Evolutionary conservation across 2,329 filamentous ascomycete species (phyloP), one percentile per base, ranked within the genome.

Genomic region (Venturia carpophila): DNA sequence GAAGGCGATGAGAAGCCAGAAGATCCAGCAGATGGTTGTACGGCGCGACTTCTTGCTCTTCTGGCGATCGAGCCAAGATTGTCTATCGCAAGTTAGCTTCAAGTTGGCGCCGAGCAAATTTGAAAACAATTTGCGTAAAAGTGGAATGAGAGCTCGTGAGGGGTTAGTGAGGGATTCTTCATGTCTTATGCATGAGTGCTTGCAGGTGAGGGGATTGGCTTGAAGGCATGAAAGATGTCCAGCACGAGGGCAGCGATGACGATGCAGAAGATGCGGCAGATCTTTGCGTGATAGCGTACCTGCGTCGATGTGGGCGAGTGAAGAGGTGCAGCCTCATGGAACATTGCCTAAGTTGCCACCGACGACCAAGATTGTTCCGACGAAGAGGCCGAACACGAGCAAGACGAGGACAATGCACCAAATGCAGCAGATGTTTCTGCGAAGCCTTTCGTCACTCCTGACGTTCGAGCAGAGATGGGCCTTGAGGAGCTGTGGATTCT

Each of bases 51-150:
- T 75, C 69, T 85, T 85, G 61, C 72, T 72, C 19, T 76, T 74
- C 73, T 85, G 78, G 7, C 75, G 74, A 43, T 75, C 76, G 41
- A 86, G 81, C 83, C 83, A 86, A 63, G 77, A 78, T 68, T 81
- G 75, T 66, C 82, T 84, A 68, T 37, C 15, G 10, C 19, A 37
- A 37, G 30, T 52, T 21, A 52, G 47, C 47, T 52, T 27, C 39
- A 41, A 41, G 39, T 4, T 15, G 39, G 3, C 39, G 15, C 39
- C 39, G 15, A 41, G 39, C 9, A 41, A 41, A 41, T 2, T 41
- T 41, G 15, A 34, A 34, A 34, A 34, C 30, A 34, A 6, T 34
- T 6, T 34, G 30, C 30, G 30, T 34, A 34, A 34, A 34, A 41
- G 39, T 41, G 39, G 10, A 15, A 11, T 21, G n/a, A 21, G 45